A percentile compares a stretch with the other conserved stretches of the same genome.
phyloP scores from a whole-genome alignment of 2,329 filamentous ascomycete genomes.

The Venturia aucupariae region DNA sequence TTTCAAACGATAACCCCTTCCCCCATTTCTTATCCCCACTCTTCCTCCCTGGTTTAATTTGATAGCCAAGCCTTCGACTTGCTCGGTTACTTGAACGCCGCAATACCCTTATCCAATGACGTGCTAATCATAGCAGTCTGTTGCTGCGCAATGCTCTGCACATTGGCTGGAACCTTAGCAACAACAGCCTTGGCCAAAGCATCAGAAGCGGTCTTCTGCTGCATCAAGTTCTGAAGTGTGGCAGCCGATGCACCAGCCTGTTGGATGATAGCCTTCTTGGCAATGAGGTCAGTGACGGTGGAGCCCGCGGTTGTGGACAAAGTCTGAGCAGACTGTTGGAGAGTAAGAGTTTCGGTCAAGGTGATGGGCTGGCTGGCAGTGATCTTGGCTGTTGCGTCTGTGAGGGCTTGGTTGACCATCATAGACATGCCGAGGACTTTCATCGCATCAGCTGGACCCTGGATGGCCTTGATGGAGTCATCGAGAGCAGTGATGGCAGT shows the following conservation, averaged over 20 bases:
- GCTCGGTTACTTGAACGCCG: slow-evolving; percentile 5
- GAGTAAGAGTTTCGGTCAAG: neutral
- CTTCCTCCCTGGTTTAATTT: neutral
- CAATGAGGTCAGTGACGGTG: slow-evolving; percentile 9
- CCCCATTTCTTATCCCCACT: neutral
- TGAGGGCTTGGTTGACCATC: slow-evolving; percentile 7
- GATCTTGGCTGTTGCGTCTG: slow-evolving; percentile 8
- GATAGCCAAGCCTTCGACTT: neutral
- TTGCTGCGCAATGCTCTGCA: slow-evolving; percentile 6
- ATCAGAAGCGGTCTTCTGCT: slow-evolving; percentile 11
- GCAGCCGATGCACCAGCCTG: neutral
- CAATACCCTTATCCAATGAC: slow-evolving; percentile 1
- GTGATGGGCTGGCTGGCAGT: neutral
- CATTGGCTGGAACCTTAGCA: slow-evolving; percentile 9
- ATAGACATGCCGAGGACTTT: slow-evolving; percentile 1
- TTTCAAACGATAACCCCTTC: neutral
- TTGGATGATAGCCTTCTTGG: slow-evolving; percentile 6
- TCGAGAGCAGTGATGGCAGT: slow-evolving; percentile 5
- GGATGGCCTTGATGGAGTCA: neutral
- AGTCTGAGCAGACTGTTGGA: neutral
- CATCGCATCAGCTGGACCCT: neutral
- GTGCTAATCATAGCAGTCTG: slow-evolving; percentile 8
- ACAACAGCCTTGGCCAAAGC: slow-evolving; percentile 9
- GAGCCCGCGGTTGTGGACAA: neutral
- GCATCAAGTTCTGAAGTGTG: neutral